Evolutionary conservation across 768 basidiomycete genomes (phyloP).

Genomic region (Boletus huronensis): DNA sequence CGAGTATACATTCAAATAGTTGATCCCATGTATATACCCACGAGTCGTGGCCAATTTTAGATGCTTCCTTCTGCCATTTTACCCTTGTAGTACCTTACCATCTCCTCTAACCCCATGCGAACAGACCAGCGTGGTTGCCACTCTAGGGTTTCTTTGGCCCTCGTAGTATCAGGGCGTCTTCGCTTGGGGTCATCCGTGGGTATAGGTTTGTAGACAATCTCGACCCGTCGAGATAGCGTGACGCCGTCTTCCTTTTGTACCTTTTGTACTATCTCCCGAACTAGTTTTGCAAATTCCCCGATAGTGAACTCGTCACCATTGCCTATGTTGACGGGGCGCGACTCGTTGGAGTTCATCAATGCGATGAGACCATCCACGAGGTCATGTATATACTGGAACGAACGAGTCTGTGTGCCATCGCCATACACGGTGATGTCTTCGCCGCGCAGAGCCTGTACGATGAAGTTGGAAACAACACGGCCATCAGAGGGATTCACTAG

Average conservation of each 20-base stretch:
- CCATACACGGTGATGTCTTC: slow-evolving; percentile 98
- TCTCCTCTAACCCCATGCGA: slow-evolving; percentile 90
- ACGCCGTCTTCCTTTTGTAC: slow-evolving; percentile 83
- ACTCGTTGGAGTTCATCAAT: slow-evolving; percentile 92
- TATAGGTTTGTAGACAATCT: slow-evolving; percentile 77
- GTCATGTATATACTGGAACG: slow-evolving; percentile 98
- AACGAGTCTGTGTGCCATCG: slow-evolving; percentile 89
- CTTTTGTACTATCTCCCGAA: slow-evolving; percentile 89
- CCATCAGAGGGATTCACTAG: slow-evolving; percentile 95
- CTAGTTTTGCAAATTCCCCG: slow-evolving; percentile 87
- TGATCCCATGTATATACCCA: not conserved
- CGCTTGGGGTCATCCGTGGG: slow-evolving; percentile 94
- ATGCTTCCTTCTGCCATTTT: slow-evolving; percentile 84
- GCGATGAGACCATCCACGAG: slow-evolving; percentile 90
- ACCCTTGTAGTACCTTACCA: slow-evolving; percentile 89
- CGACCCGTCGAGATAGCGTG: slow-evolving; percentile 45
- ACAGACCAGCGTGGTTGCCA: slow-evolving; percentile 97
- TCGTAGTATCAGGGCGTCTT: slow-evolving; percentile 87
- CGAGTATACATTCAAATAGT: not conserved
- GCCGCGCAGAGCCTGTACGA: slow-evolving; percentile 93
- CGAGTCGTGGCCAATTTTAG: slow-evolving; percentile 29
- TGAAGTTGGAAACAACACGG: slow-evolving; percentile 98
- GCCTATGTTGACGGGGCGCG: slow-evolving; percentile 95
- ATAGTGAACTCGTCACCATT: slow-evolving; percentile 96
- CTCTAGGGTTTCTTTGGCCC: slow-evolving; percentile 76